Evolutionary conservation across 2,329 filamentous ascomycete species (phyloP).

Genomic region (Aspergillus tubingensis): DNA sequence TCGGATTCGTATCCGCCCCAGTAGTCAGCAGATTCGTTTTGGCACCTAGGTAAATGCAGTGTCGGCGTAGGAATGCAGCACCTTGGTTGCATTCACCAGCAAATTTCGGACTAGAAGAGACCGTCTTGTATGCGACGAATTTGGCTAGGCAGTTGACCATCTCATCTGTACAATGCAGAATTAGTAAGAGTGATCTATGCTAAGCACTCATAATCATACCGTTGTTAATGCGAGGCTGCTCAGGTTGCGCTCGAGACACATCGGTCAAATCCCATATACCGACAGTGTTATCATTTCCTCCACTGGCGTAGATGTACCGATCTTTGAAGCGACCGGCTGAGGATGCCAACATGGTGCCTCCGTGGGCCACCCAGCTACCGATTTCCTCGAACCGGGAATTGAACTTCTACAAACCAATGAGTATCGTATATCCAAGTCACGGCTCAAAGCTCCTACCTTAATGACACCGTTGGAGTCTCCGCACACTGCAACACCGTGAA

Average conservation of each 20-base stretch:
- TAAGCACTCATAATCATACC: conserved; percentile 39
- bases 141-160: conserved; percentile 73
- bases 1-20: conserved; percentile 76
- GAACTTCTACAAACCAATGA: conserved; percentile 56
- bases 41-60: conserved; percentile 91
- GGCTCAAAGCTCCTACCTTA: conserved; percentile 59
- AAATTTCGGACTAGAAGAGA: conserved; percentile 83
- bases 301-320: conserved; percentile 86
- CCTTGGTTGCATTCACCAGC: conserved; percentile 90
- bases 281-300: conserved; percentile 87
- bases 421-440: not conserved
- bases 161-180: conserved; percentile 48
- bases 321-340: conserved; percentile 69
- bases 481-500: conserved; percentile 81
- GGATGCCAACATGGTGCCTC: conserved; percentile 84
- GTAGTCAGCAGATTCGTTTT: conserved; percentile 88
- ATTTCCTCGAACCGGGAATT: conserved; percentile 83
- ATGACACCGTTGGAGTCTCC: conserved; percentile 86
- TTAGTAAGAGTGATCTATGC: conserved; percentile 13
- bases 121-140: conserved; percentile 88
- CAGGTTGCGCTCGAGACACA: conserved; percentile 50
- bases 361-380: conserved; percentile 77
- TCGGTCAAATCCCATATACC: conserved; percentile 81
- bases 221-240: conserved; percentile 57
- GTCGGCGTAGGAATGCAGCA: conserved; percentile 82